These are phyloP conservation scores for Thalia dealbata DNA, from an alignment of 176 grass and related monocot species.

Conservation along the genomic window DNA sequence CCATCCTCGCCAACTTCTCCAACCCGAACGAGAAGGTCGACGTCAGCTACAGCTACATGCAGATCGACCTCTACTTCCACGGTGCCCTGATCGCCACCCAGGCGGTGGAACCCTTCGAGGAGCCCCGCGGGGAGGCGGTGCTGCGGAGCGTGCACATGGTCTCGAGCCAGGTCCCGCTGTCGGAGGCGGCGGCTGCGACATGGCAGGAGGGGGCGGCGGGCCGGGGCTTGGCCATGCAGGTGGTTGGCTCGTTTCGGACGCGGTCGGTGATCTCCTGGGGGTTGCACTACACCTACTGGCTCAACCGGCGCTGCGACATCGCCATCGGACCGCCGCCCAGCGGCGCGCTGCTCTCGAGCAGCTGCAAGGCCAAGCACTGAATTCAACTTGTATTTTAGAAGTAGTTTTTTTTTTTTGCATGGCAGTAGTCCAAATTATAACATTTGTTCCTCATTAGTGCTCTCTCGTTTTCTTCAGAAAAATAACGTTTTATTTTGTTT, in stretches of 20 bases:
- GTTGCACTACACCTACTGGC: conserved; percentile 53
- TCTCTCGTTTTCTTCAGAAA: too few species aligned
- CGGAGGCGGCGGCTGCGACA: conserved; percentile 4
- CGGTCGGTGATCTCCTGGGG: conserved; percentile 53
- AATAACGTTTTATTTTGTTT: too few species aligned
- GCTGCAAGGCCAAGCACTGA: conserved; percentile 19
- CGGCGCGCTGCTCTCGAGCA: conserved; percentile 30
- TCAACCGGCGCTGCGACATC: conserved; percentile 30
- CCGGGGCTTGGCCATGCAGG: conserved; percentile 26
- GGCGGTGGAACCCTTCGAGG: conserved; percentile 35
- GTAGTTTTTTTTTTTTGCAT: too few species aligned
- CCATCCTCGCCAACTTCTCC: conserved; percentile 44
- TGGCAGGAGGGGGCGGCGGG: conserved; percentile 37
- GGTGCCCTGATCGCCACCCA: conserved; percentile 39
- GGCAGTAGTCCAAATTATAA: too few species aligned
- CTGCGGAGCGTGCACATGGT: conserved; percentile 36
- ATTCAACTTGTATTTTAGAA: too few species aligned
- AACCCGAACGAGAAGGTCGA: conserved; percentile 61
- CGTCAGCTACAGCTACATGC: conserved; percentile 47
- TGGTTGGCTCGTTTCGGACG: conserved; percentile 34
- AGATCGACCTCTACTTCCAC: conserved; percentile 72
- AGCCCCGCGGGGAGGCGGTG: conserved; percentile 17
- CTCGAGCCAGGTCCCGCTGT: conserved; percentile 32
- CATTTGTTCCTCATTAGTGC: too few species aligned
- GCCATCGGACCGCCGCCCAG: conserved; percentile 44